Conservation (phyloP, 179 eudicot species). For the Gypsophila paniculata region DNA sequence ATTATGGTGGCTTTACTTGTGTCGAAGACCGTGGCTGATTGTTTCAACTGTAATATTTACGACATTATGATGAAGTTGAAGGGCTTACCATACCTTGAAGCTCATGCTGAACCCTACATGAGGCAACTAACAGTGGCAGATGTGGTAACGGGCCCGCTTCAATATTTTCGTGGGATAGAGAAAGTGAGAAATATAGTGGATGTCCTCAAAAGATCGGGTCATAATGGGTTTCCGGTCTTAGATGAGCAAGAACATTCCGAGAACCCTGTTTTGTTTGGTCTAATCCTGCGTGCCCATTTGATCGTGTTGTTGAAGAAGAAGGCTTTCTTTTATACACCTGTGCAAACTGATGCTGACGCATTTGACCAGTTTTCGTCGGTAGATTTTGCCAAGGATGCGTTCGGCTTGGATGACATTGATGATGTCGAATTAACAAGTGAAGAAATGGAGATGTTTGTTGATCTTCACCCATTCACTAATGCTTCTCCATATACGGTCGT, state of each 20-base stretch:
- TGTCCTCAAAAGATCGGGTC: slow-evolving; percentile 51
- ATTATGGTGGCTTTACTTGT: slow-evolving; percentile 78
- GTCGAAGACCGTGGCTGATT: slow-evolving; percentile 86
- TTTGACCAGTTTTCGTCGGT: slow-evolving; percentile 46
- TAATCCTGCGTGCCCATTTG: slow-evolving; percentile 70
- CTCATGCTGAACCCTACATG: slow-evolving; percentile 89
- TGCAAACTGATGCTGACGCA: slow-evolving; percentile 32
- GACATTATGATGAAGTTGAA: slow-evolving; percentile 65
- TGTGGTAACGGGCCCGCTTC: slow-evolving; percentile 71
- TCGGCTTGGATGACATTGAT: slow-evolving; percentile 52
- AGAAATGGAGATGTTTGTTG: slow-evolving; percentile 86
- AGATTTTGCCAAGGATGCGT: slow-evolving; percentile 80
- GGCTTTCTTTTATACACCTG: slow-evolving; percentile 45
- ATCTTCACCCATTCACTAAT: slow-evolving; percentile 77
- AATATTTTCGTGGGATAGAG: slow-evolving; percentile 63
- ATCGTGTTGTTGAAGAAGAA: slow-evolving; percentile 68
- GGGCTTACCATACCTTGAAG: slow-evolving; percentile 78
- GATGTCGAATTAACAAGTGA: slow-evolving; percentile 56
- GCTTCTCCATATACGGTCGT: slow-evolving; percentile 84
- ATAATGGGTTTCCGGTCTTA: slow-evolving; percentile 83
- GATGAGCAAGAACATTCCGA: slow-evolving; percentile 56
- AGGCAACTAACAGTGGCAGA: slow-evolving; percentile 76
- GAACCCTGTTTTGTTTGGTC: slow-evolving; percentile 56
- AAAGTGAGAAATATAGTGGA: slow-evolving; percentile 69
- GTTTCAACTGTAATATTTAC: slow-evolving; percentile 59